Evolutionary conservation across 495 filamentous ascomycete genomes (phyloP).

Genomic region (Xylaria curta): DNA sequence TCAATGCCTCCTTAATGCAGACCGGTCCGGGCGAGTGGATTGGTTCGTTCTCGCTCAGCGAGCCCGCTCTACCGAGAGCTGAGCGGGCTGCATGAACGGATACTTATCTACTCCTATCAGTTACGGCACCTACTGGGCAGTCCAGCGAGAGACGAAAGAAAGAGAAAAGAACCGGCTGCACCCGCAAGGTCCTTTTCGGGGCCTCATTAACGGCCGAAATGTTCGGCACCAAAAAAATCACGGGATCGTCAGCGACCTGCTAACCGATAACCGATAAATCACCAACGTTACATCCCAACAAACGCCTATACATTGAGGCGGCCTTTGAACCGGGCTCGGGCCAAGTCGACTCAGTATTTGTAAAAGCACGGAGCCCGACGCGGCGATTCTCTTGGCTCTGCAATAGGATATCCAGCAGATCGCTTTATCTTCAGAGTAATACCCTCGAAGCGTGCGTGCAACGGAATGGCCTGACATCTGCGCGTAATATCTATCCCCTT

Average conservation of each 20-base stretch:
- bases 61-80: background rate
- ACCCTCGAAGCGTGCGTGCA: background rate
- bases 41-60: background rate
- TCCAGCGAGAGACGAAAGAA: background rate
- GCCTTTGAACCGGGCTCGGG: background rate
- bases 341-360: background rate
- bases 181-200: background rate
- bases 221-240: background rate
- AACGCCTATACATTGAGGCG: background rate
- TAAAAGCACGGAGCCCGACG: conserved; percentile 6
- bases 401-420: background rate
- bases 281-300: background rate
- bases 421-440: background rate
- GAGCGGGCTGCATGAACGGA: background rate
- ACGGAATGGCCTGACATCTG: background rate
- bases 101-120: background rate
- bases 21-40: background rate
- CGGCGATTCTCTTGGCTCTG: background rate
- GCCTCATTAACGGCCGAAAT: conserved; percentile 3
- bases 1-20: background rate
- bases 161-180: background rate
- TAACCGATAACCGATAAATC: background rate
- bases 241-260: background rate
- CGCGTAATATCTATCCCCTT: background rate
- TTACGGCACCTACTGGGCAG: background rate